phyloP scores from a whole-genome alignment of 495 filamentous ascomycete genomes.

The Hyaloscypha finlandica region DNA sequence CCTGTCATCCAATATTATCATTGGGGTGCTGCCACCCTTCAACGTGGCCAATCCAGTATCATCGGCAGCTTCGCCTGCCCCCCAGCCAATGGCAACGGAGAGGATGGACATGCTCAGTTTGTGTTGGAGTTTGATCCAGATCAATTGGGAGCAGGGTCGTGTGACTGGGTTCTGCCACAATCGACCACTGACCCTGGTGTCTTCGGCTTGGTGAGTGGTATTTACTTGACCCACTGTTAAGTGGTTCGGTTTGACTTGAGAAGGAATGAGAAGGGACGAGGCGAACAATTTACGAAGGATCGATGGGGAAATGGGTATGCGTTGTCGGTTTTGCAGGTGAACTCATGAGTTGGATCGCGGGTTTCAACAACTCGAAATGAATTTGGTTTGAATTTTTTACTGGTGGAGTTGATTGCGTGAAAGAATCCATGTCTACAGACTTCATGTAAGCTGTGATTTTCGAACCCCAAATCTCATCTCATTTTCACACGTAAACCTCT shows the following conservation, averaged over 20 bases:
- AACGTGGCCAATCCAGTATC: not conserved
- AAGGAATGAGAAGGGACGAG: not conserved
- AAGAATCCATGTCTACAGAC: not conserved
- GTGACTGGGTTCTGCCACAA: not conserved
- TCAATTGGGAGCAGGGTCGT: not conserved
- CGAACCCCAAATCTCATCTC: not conserved
- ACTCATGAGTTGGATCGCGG: not conserved
- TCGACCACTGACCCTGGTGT: too few relatives aligned
- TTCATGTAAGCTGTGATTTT: not conserved
- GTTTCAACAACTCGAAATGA: not conserved
- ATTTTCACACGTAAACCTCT: not conserved
- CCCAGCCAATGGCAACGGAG: not conserved
- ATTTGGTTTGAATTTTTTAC: not conserved
- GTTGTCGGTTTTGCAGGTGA: not conserved
- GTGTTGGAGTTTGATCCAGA: slow-evolving; percentile 11
- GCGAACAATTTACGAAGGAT: not conserved
- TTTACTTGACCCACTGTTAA: slow-evolving; percentile 17
- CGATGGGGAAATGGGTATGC: slow-evolving; percentile 5
- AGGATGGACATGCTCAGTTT: slow-evolving; percentile 7
- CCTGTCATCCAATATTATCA: slow-evolving; percentile 2
- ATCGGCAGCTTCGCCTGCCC: slow-evolving; percentile 9
- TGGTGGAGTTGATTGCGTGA: not conserved
- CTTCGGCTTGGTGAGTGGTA: not conserved
- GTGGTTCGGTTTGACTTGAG: not conserved
- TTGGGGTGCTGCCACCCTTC: slow-evolving; percentile 8